Percentiles rank a stretch among this genome's conserved stretches.
Conservation (phyloP, 805 yeast genomes). For the Debaryomyces hansenii region DNA sequence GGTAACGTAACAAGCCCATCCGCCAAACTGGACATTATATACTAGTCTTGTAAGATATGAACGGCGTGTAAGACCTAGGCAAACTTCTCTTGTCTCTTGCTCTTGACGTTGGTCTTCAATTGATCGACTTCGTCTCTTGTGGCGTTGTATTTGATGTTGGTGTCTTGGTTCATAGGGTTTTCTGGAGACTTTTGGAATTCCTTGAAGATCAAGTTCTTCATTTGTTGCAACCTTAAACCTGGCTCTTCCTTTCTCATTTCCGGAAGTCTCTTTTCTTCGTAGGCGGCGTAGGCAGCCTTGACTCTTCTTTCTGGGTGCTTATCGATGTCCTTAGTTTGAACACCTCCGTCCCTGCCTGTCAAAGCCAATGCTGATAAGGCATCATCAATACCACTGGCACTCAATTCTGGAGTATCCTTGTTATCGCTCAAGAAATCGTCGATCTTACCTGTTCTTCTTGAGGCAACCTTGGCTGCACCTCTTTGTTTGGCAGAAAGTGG, state of each 20-base stretch:
- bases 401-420: slow-evolving; percentile 49
- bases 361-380: slow-evolving; percentile 77
- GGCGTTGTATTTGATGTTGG: slow-evolving; percentile 65
- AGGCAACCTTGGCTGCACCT: slow-evolving; percentile 69
- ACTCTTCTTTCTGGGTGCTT: slow-evolving; percentile 89
- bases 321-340: slow-evolving; percentile 63
- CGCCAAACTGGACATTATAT: too few relatives aligned
- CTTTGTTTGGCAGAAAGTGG: slow-evolving; percentile 54
- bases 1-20: too few relatives aligned
- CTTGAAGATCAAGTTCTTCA: slow-evolving; percentile 70
- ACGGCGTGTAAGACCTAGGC: slow-evolving; percentile 6
- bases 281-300: slow-evolving; percentile 76
- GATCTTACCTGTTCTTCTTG: slow-evolving; percentile 57
- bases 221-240: slow-evolving; percentile 76
- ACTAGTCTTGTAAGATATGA: too few relatives aligned
- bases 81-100: slow-evolving; percentile 47
- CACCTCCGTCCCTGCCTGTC: slow-evolving; percentile 57
- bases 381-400: slow-evolving; percentile 74
- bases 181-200: slow-evolving; percentile 81
- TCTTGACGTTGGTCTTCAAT: slow-evolving; percentile 49
- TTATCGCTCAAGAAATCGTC: slow-evolving; percentile 66
- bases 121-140: slow-evolving; percentile 47
- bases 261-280: slow-evolving; percentile 69
- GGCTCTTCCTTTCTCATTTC: slow-evolving; percentile 74
- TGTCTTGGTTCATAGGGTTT: slow-evolving; percentile 81